phyloP scores from a whole-genome alignment of 2,329 filamentous ascomycete genomes.

The Metarhizium anisopliae region DNA sequence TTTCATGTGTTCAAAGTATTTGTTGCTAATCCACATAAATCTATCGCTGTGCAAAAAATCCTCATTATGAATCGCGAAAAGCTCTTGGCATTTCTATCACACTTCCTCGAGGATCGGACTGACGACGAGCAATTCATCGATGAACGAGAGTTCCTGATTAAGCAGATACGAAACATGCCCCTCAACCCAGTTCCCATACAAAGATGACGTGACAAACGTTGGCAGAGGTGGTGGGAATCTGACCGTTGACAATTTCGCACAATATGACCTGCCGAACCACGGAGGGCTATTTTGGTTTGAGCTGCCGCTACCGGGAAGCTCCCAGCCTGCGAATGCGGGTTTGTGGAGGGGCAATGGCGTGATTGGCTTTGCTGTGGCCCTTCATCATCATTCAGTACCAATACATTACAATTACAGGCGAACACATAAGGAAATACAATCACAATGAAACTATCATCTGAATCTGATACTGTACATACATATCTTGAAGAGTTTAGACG shows the following conservation, averaged over 20 bases:
- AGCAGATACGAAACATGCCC: conserved; percentile 73
- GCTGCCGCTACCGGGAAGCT: not conserved
- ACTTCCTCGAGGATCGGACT: conserved; percentile 87
- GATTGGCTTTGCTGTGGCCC: not conserved
- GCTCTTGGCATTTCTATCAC: conserved; percentile 77
- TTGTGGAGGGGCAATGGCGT: not conserved
- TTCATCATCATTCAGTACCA: not conserved
- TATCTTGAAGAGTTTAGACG: not conserved
- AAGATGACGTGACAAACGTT: conserved; percentile 20
- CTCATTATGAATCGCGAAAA: conserved; percentile 93
- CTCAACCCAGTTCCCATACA: conserved; percentile 45
- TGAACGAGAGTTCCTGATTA: conserved; percentile 93
- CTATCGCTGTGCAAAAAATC: conserved; percentile 89
- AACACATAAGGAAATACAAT: not conserved
- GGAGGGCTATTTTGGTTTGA: not conserved
- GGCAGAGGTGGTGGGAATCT: not conserved
- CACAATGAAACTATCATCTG: not conserved
- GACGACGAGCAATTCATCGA: conserved; percentile 99
- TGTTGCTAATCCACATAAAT: conserved; percentile 97
- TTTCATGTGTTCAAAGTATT: conserved; percentile 99
- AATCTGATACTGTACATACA: not conserved
- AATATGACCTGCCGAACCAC: not conserved
- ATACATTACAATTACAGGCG: not conserved
- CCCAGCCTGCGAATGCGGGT: not conserved
- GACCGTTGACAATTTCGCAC: too few species aligned